Percentiles rank a stretch among this genome's conserved stretches.
phyloP scores from a whole-genome alignment of 2,329 filamentous ascomycete genomes.

The Fusarium sp. region DNA sequence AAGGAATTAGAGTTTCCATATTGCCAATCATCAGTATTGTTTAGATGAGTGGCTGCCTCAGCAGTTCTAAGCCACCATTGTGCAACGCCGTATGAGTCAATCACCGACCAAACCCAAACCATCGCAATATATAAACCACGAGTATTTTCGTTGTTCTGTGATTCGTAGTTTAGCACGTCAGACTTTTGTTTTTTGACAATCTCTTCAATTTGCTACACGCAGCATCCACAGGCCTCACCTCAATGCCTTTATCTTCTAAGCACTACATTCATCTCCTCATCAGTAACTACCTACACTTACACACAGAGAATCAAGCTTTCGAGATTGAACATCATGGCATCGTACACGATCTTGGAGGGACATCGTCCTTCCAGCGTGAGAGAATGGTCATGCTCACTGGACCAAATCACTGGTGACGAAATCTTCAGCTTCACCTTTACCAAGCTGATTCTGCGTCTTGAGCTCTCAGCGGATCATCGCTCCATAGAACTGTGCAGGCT shows the following conservation, averaged over 20 bases:
- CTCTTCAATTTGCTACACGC: not conserved
- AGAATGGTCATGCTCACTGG: slow-evolving; percentile 1
- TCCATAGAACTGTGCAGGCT: slow-evolving; percentile 6
- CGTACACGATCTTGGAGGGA: slow-evolving; percentile 1
- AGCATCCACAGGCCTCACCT: not conserved
- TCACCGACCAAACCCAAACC: not conserved
- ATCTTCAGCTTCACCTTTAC: slow-evolving; percentile 18
- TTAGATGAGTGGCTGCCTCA: not conserved
- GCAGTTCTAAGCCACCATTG: not conserved
- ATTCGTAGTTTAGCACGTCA: not conserved
- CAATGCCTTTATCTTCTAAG: not conserved
- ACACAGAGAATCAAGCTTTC: not conserved
- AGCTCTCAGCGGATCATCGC: slow-evolving; percentile 14
- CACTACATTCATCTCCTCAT: not conserved
- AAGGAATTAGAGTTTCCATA: not conserved
- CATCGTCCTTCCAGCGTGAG: slow-evolving; percentile 17
- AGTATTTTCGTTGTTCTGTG: not conserved
- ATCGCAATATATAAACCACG: not conserved
- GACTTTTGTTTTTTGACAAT: not conserved
- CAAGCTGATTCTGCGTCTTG: slow-evolving; percentile 13
- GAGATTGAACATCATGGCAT: not conserved
- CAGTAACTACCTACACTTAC: not conserved
- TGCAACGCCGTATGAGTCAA: slow-evolving; percentile 20
- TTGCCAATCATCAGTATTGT: not conserved
- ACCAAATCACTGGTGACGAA: not conserved